These are phyloP conservation scores for Spergularia azorica DNA, from an alignment of 179 eudicot genomes.

Conservation along the genomic window DNA sequence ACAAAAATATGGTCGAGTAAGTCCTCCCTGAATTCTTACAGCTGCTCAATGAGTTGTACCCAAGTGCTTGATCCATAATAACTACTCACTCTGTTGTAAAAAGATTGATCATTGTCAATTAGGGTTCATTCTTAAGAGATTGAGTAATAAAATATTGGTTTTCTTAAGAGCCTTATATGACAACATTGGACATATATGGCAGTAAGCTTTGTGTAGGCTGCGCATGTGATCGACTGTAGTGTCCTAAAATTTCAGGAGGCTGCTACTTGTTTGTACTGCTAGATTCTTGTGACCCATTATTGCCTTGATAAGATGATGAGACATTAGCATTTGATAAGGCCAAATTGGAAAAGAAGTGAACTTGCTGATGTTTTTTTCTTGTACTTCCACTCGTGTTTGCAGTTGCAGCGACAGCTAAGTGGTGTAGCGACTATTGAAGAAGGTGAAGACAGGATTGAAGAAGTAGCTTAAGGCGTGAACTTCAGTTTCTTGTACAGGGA, in stretches of 20 bases:
- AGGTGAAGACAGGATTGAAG: conserved; percentile 48
- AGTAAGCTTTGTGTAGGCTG: no score
- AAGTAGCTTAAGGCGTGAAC: conserved; percentile 38
- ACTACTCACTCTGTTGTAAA: not conserved
- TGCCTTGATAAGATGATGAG: no score
- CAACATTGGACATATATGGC: no score
- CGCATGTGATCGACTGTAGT: no score
- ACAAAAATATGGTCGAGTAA: conserved; percentile 65
- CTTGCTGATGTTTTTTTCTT: conserved; percentile 14
- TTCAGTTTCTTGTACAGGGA: conserved; percentile 39
- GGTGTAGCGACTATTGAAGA: conserved; percentile 44
- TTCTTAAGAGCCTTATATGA: no score
- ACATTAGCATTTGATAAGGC: no score
- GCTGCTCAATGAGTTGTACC: not conserved
- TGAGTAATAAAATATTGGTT: no score
- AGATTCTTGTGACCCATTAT: no score
- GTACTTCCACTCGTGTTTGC: conserved; percentile 24
- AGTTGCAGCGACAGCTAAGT: conserved; percentile 68
- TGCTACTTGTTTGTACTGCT: no score
- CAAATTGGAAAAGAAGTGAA: no score
- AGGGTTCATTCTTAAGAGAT: no score
- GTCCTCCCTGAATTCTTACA: conserved; percentile 21
- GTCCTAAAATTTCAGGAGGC: no score
- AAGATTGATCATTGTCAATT: not conserved
- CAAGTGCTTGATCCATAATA: not conserved